These are phyloP conservation scores for Salix dunnii DNA, from an alignment of 345 rosid species.

Conservation along the genomic window DNA sequence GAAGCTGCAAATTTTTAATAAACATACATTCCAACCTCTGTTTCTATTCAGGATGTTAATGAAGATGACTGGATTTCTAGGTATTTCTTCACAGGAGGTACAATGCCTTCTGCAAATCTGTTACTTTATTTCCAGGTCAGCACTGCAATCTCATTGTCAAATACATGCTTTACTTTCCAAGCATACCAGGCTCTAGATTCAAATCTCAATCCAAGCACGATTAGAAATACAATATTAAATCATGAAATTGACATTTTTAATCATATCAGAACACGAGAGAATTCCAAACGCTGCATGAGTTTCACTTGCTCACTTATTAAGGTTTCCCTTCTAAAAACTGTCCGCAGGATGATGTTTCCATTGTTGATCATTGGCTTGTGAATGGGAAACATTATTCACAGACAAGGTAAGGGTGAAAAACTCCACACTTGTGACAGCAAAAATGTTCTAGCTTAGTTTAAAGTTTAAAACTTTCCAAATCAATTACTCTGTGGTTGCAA, in stretches of 20 bases:
- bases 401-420: constrained; percentile 47
- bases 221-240: neutral
- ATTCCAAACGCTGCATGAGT: neutral
- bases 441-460: neutral
- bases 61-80: constrained; percentile 93
- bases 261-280: neutral
- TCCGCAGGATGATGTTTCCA: constrained; percentile 61
- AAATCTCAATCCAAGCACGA: neutral
- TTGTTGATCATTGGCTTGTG: constrained; percentile 72
- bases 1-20: neutral
- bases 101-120: constrained; percentile 86
- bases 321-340: neutral
- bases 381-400: constrained; percentile 82
- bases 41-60: constrained; percentile 49
- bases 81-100: constrained; percentile 83
- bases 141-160: neutral
- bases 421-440: neutral
- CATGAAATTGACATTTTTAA: neutral
- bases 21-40: neutral
- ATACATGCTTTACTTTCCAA: neutral
- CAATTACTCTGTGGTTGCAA: neutral
- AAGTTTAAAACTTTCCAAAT: neutral
- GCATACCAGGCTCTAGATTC: neutral
- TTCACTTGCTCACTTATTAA: neutral
- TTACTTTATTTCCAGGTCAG: constrained; percentile 84